A percentile compares a stretch with the other conserved stretches of the same genome.
These are phyloP conservation scores for Dimocarpus longan DNA, from an alignment of 345 rosid genomes.

Conservation along the genomic window DNA sequence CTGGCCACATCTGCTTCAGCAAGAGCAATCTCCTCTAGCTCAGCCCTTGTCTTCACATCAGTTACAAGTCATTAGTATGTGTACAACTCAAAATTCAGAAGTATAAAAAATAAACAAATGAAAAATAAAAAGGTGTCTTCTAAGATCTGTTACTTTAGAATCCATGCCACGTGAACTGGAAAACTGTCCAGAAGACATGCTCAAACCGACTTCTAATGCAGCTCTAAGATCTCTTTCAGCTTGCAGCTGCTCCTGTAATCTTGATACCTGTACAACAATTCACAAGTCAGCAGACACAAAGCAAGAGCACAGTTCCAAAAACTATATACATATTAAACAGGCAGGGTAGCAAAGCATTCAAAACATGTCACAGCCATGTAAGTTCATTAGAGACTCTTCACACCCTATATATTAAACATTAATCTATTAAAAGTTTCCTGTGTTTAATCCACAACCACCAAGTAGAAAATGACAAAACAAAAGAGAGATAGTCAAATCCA, in stretches of 20 bases:
- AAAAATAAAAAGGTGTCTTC: conserved; percentile 4
- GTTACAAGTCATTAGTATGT: conserved; percentile 35
- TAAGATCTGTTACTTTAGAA: conserved; percentile 64
- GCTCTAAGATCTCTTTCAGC: conserved; percentile 99
- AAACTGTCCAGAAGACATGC: conserved; percentile 95
- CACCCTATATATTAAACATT: neutral
- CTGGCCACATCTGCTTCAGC: conserved; percentile 99
- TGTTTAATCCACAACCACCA: too few relatives aligned
- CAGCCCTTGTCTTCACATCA: conserved; percentile 90
- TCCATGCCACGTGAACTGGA: conserved; percentile 88
- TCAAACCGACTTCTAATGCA: conserved; percentile 95
- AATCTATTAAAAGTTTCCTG: neutral
- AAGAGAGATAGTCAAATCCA: too few relatives aligned
- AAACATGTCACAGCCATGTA: neutral
- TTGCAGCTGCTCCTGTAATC: conserved; percentile 99
- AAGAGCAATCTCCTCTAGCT: conserved; percentile 99
- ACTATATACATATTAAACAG: neutral
- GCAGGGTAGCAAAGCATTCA: neutral
- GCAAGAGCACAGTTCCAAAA: neutral
- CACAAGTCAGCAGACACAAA: conserved; percentile 23
- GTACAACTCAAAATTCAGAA: neutral
- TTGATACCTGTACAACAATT: conserved; percentile 64
- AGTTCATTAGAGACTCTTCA: neutral
- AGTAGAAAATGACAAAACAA: too few relatives aligned
- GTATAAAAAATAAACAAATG: conserved; percentile 1